Evolutionary conservation across 108 stramenopile genomes (phyloP).

Genomic region (Stephanodiscus triporus): DNA sequence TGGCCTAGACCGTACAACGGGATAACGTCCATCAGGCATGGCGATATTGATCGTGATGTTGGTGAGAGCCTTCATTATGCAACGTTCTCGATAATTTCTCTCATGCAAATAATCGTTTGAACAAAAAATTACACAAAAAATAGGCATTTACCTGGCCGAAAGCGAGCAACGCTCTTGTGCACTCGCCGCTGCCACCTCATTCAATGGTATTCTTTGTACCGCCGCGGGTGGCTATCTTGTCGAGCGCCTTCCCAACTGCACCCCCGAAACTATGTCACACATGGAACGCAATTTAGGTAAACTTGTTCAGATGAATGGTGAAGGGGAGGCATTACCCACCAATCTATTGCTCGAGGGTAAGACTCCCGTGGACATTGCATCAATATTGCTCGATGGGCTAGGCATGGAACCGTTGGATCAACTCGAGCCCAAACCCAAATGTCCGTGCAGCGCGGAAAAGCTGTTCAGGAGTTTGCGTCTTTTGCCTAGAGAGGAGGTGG

Average conservation of each 20-base stretch:
- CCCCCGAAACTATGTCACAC: conserved; percentile 51
- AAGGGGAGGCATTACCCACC: conserved; percentile 62
- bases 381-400: conserved; percentile 77
- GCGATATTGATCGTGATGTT: conserved; percentile 87
- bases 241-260: conserved; percentile 80
- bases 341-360: conserved; percentile 70
- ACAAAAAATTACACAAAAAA: not conserved
- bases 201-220: conserved; percentile 80
- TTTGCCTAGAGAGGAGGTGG: conserved; percentile 77
- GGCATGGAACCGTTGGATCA: conserved; percentile 75
- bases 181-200: conserved; percentile 72
- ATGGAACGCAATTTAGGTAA: conserved; percentile 75
- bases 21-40: conserved; percentile 75
- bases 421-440: conserved; percentile 59
- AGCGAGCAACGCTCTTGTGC: conserved; percentile 90
- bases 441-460: conserved; percentile 78
- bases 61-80: conserved; percentile 48
- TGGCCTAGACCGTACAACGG: conserved; percentile 92
- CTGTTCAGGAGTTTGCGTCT: conserved; percentile 76
- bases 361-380: conserved; percentile 76
- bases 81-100: not conserved
- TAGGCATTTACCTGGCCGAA: conserved; percentile 81
- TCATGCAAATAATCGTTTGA: not conserved
- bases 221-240: conserved; percentile 89
- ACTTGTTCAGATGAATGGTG: conserved; percentile 77